Evolutionary conservation across 345 rosid genomes (phyloP), one percentile per base, ranked within the genome.

Genomic region (Sonneratia caseolaris): DNA sequence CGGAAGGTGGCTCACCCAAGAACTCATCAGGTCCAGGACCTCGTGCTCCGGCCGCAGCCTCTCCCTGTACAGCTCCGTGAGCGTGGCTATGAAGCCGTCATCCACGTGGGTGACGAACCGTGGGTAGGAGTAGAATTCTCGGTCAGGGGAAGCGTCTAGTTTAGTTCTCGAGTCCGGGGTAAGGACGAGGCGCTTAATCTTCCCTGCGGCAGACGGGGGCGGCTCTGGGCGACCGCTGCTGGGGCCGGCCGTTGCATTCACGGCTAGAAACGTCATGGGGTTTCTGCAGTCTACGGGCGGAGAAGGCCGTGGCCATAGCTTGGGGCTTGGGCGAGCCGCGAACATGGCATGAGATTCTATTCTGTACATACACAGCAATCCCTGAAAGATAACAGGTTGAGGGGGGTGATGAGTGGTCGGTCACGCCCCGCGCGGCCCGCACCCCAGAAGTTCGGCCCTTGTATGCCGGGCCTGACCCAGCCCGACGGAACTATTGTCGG

Each of bases 1-100:
- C 4, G 98, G 97, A 24, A 91, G 80, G 81, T 94, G 95, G 79
- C 98, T 91, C 40, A 87, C 86, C 94, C 97, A 93, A 56, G 98
- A 89, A 81, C 97, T 91, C 98, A 88, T 94, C 72, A 94, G 79
- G 73, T 88, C 95, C 69, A 91, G 85, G 79, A 91, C 84, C 78
- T 85, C 87, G n/a, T 80, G 83, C 71, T 79, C 93, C 74, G 92
- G 87, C 68, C 83, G 78, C 69, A 91, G 27, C 78, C 78, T 77
- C 72, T 88, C 83, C 69, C 86, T 81, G 74, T 91, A 90, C 65
- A 90, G 78, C 24, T 84, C 75, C 19, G 97, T 90, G 77, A 91
- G 76, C 3, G 85, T 78, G 73, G 89, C 80, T 37, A 91, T 87
- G 87, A 94, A 94, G 5, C 80, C 76, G 47, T 81, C 92, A 73